Evolutionary conservation across 768 basidiomycete genomes (phyloP), one percentile per base, ranked within the genome.

Genomic region (Mycena latifolia): DNA sequence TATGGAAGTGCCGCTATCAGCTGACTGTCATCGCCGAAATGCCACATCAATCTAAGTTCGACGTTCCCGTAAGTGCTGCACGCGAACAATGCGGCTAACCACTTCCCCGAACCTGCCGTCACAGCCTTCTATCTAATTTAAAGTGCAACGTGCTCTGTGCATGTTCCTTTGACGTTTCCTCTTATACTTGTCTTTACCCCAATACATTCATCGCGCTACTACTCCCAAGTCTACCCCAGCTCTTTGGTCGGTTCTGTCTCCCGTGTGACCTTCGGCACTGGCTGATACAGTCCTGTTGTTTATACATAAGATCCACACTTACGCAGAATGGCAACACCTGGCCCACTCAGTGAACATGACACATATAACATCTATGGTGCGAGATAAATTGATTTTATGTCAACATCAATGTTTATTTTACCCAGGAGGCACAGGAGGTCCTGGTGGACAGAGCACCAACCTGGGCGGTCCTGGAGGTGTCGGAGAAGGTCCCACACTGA

Each of bases 171-270:
- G 15, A 37, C 37, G 9, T 14, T 37, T 37, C 37, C 37, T 37
- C 56, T 56, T 43, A 56, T 56, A 29, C 55, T 56, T 31, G 55
- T 56, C n/a, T 57, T 57, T 57, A n/a, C 43, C 7, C 31, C 4
- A 57, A 33, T 57, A 57, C 43, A 46, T 57, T 47, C 56, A 47
- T 57, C 43, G 54, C 29, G 43, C 56, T 57, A 46, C 56, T 0
- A 47, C 56, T n/a, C 46, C 56, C 43, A 33, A 46, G 54, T 55
- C 25, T 55, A 55, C n/a, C 29, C 39, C 53, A 55, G 54, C 55
- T 45, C 43, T 56, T 56, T 24, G 27, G 55, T 56, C 28, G 37
- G 41, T 56, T 56, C 39, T 10, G 5, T 56, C 27, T 45, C 35
- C 3, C 24, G 39, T 37, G 37, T 37, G 37, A 37, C 7, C 37